Percentiles rank a stretch among this genome's conserved stretches.
Conservation (phyloP, 1,284 basidiomycete genomes). For the Amylostereum chailletii region DNA sequence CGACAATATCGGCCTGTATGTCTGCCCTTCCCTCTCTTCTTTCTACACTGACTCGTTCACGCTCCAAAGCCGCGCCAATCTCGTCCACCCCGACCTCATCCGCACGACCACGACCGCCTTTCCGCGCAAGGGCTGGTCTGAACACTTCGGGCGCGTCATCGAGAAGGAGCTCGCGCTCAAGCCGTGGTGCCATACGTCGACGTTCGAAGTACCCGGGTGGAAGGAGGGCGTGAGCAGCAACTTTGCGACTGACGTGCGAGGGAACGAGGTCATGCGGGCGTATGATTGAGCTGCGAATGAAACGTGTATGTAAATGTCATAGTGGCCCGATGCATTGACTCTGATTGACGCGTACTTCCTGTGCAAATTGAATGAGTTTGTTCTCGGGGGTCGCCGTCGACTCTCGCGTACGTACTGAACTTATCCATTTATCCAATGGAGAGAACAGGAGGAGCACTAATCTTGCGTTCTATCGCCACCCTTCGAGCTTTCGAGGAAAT, state of each 20-base stretch:
- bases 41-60: neutral
- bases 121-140: conserved; percentile 40
- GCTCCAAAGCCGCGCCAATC: conserved; percentile 32
- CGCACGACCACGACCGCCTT: conserved; percentile 32
- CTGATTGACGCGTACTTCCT: too few species aligned
- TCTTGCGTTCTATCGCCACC: too few species aligned
- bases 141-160: conserved; percentile 36
- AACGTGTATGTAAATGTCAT: too few species aligned
- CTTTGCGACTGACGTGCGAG: conserved; percentile 39
- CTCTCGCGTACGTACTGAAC: too few species aligned
- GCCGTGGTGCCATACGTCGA: conserved; percentile 44
- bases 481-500: too few species aligned
- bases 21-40: neutral
- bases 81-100: conserved; percentile 35
- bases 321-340: too few species aligned
- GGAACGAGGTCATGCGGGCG: conserved; percentile 33
- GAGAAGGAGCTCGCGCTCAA: conserved; percentile 38
- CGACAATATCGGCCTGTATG: conserved; percentile 40
- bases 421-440: too few species aligned
- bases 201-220: conserved; percentile 41
- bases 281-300: conserved; percentile 22
- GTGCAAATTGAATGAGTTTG: too few species aligned
- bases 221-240: conserved; percentile 34
- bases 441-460: too few species aligned
- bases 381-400: too few species aligned